Evolutionary conservation across 306 rosid genomes (phyloP), one percentile per base, ranked within the genome.

Genomic region (Quercus wislizeni): DNA sequence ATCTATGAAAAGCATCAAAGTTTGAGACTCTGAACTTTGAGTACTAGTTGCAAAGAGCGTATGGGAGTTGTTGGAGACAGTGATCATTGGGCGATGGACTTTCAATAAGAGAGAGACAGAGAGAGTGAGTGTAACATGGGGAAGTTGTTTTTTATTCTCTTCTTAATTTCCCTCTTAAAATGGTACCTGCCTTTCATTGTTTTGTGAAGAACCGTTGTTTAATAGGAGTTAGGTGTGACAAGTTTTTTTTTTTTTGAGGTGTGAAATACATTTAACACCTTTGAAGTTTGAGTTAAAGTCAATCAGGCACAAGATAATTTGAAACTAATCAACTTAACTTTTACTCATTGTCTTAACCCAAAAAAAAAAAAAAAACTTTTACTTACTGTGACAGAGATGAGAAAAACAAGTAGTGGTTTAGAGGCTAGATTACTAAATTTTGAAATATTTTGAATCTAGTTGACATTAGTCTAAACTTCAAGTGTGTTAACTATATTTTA

Each of bases 51-150:
- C 25, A 4, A 10, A 12, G 2, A 12, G 30, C 30, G 11, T 19
- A 6, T 35, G 17, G 72, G 28, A 67, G 49, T 67, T 35, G 7
- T 8, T 33, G 52, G 28, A n/a, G 2, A 67, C 27, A 35, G 52
- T 35, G 72, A 67, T 35, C 72, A 33, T 9, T 21, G 10, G 17
- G 27, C 25, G 20, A 18, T n/a, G 51, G 31, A 25, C 68, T 55
- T 54, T 31, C 30, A 52, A 73, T 75, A 74, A 69, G 51, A 57
- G 75, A 55, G 77, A 55, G 75, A 31, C 70, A 68, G 70, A 41
- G 30, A 15, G 28, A 67, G 62, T 20, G 43, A 27, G 80, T 33
- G 63, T 79, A 55, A 61, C 11, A 25, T 51, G 58, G 35, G n/a
- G 15, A 18, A 52, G 41, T 19, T 73, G 58, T 51, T 30, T 28